Conservation (phyloP, 73 alveolate genomes). For the Diophrys sp. region DNA sequence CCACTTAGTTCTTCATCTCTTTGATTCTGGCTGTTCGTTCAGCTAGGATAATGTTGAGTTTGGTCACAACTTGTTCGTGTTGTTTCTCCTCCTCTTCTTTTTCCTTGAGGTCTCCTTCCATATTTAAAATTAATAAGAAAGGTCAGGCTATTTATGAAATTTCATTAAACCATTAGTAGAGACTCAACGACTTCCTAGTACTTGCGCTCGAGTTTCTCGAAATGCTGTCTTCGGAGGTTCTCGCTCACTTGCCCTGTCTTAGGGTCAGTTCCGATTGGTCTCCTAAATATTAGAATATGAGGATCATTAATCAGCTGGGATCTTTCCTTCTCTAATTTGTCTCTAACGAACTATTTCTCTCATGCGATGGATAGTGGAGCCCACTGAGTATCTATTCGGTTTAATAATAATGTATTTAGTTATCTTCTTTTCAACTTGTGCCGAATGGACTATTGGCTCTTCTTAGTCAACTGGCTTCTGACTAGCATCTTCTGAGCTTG, state of each 20-base stretch:
- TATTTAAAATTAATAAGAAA: background rate
- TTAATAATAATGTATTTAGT: background rate
- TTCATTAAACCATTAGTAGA: background rate
- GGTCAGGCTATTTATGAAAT: background rate
- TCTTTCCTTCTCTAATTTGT: too few relatives aligned
- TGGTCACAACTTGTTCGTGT: too few relatives aligned
- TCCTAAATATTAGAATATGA: slow-evolving; percentile 73
- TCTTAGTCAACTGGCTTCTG: too few relatives aligned
- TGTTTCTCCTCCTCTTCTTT: background rate
- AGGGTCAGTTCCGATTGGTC: slow-evolving; percentile 75
- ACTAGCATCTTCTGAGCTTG: too few relatives aligned
- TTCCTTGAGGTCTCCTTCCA: background rate
- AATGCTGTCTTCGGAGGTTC: background rate
- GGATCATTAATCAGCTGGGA: too few relatives aligned
- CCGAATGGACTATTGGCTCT: too few relatives aligned
- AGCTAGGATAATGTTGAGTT: slow-evolving; percentile 16
- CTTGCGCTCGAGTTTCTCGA: background rate
- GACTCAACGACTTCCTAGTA: background rate
- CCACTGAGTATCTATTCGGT: background rate
- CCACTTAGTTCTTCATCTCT: background rate
- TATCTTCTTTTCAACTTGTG: too few relatives aligned
- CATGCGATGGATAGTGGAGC: background rate
- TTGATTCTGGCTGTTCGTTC: slow-evolving; percentile 16
- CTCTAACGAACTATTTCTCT: background rate
- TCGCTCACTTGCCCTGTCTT: slow-evolving; percentile 52